phyloP scores from a whole-genome alignment of 345 rosid genomes.

The Brassica rapa region DNA sequence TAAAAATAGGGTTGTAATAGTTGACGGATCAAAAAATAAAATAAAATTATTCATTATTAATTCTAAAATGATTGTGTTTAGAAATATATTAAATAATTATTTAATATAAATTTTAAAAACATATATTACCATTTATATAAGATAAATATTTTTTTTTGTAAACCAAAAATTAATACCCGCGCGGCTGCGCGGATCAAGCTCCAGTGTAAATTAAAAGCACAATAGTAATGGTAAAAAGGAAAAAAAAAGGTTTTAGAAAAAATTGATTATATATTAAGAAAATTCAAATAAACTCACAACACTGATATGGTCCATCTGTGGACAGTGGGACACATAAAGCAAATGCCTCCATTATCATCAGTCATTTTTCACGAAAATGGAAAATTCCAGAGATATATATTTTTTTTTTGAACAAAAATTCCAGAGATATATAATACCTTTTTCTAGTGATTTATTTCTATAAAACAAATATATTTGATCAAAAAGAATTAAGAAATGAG shows the following conservation, averaged over 20 bases:
- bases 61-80: too few species aligned
- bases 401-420: too few species aligned
- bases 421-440: neutral
- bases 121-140: too few species aligned
- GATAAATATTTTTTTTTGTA: too few species aligned
- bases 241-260: neutral
- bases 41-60: too few species aligned
- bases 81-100: too few species aligned
- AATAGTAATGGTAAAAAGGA: neutral
- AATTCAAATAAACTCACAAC: neutral
- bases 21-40: too few species aligned
- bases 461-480: neutral
- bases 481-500: neutral
- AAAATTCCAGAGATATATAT: neutral
- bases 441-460: neutral
- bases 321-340: slow-evolving; percentile 18
- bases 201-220: neutral
- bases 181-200: too few species aligned
- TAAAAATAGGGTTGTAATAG: too few species aligned
- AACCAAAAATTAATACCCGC: too few species aligned
- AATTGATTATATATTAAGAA: neutral
- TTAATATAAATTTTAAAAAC: too few species aligned
- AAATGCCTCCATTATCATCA: slow-evolving; percentile 30
- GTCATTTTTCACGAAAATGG: slow-evolving; percentile 1
- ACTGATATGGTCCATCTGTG: slow-evolving; percentile 20